Conservation (phyloP, 176 grass and related monocot species). For the Thalia dealbata region DNA sequence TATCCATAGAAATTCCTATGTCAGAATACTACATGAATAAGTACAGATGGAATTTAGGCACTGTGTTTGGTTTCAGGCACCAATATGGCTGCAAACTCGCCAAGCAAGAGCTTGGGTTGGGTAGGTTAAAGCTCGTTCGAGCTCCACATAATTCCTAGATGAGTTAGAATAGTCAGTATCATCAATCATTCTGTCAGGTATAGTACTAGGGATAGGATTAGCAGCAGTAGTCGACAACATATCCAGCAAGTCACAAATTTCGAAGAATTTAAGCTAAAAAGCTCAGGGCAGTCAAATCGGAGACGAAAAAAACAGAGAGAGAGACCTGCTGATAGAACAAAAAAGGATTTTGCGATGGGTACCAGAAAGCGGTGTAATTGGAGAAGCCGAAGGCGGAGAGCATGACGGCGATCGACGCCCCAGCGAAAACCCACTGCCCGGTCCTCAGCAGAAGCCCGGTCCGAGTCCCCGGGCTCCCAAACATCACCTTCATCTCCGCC, state of each 20-base stretch:
- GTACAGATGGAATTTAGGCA: no score
- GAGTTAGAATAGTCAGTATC: no score
- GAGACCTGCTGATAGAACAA: background rate
- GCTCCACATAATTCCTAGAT: no score
- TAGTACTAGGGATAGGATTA: no score
- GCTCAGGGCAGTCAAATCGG: background rate
- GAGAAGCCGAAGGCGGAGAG: constrained; percentile 53
- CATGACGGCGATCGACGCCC: constrained; percentile 62
- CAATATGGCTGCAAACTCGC: no score
- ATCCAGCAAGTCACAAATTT: background rate
- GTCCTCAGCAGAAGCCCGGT: constrained; percentile 56
- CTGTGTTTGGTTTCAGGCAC: no score
- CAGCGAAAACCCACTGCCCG: constrained; percentile 68
- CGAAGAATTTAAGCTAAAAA: background rate
- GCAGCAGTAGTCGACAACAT: background rate
- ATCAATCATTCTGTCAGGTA: no score
- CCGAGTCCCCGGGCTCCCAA: constrained; percentile 71
- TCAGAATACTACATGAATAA: no score
- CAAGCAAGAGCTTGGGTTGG: no score
- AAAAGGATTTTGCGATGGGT: constrained; percentile 6
- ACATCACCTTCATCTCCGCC: constrained; percentile 34
- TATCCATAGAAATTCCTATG: no score
- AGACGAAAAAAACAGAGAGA: background rate
- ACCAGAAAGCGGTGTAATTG: constrained; percentile 94
- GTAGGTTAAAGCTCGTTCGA: no score